A percentile compares a stretch with the other conserved stretches of the same genome.
Conservation (phyloP, 1,284 basidiomycete genomes). For the Sanghuangporus baumii region DNA sequence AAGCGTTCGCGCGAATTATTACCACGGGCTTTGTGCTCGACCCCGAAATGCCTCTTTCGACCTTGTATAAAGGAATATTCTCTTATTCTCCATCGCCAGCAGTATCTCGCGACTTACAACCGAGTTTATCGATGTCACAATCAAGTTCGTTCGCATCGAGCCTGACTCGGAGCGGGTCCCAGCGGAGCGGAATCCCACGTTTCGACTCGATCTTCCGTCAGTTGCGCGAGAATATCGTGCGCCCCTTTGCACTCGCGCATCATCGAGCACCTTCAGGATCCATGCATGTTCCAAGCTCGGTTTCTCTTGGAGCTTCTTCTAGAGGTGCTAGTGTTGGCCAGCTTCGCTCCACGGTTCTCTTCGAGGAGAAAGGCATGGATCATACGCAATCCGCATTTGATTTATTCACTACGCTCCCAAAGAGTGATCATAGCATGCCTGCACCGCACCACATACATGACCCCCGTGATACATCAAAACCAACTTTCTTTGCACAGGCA, state of each 20-base stretch:
- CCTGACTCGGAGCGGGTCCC: slow-evolving; percentile 31
- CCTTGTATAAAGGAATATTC: slow-evolving; percentile 46
- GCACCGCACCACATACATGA: slow-evolving; percentile 15
- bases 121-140: slow-evolving; percentile 22
- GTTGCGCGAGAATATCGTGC: slow-evolving; percentile 34
- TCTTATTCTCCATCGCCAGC: slow-evolving; percentile 28
- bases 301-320: not conserved
- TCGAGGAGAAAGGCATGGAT: slow-evolving; percentile 6
- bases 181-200: slow-evolving; percentile 25
- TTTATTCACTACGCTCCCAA: not conserved
- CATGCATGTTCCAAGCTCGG: slow-evolving; percentile 22
- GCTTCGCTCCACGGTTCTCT: not conserved
- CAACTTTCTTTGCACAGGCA: slow-evolving; percentile 39
- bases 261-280: slow-evolving; percentile 27
- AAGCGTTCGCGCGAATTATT: slow-evolving; percentile 85
- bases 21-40: slow-evolving; percentile 91
- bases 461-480: slow-evolving; percentile 30
- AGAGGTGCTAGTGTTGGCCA: not conserved
- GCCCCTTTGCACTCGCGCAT: slow-evolving; percentile 39
- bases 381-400: not conserved
- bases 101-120: slow-evolving; percentile 22
- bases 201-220: slow-evolving; percentile 30
- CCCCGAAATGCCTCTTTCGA: slow-evolving; percentile 63
- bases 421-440: not conserved
- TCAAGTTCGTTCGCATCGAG: slow-evolving; percentile 28